Evolutionary conservation across 768 basidiomycete species (phyloP).

Genomic region (Mycena sanguinolenta): DNA sequence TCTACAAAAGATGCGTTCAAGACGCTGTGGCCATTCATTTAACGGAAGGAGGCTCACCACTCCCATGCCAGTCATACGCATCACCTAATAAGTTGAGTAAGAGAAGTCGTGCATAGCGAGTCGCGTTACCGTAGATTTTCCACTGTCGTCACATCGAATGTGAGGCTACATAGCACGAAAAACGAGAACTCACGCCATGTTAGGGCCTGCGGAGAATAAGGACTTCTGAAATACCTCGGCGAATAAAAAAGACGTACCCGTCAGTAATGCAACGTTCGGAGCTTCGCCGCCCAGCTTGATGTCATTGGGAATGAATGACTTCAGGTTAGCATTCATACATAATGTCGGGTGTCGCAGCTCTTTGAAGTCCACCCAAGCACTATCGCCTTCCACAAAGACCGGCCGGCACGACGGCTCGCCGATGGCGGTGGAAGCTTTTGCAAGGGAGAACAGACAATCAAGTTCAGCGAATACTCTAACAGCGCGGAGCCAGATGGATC

Average conservation of each 20-base stretch:
- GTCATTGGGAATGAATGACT: slow-evolving; percentile 94
- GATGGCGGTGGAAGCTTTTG: slow-evolving; percentile 89
- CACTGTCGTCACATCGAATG: slow-evolving; percentile 53
- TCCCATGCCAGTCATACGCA: slow-evolving; percentile 97
- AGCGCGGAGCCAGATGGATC: slow-evolving; percentile 84
- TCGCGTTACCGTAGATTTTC: slow-evolving; percentile 77
- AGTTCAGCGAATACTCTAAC: slow-evolving; percentile 91
- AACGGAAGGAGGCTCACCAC: slow-evolving; percentile 66
- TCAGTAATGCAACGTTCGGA: slow-evolving; percentile 86
- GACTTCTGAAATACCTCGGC: background rate
- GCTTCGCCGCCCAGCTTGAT: slow-evolving; percentile 85
- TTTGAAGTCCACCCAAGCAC: slow-evolving; percentile 88
- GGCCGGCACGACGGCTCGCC: slow-evolving; percentile 97
- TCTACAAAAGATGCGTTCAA: slow-evolving; percentile 54
- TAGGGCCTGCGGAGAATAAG: slow-evolving; percentile 69
- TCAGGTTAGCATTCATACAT: slow-evolving; percentile 69
- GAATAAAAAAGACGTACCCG: slow-evolving; percentile 66
- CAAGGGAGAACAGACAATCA: slow-evolving; percentile 94
- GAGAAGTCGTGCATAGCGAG: background rate
- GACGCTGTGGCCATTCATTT: background rate
- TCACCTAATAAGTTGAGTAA: slow-evolving; percentile 60
- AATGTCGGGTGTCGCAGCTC: slow-evolving; percentile 92
- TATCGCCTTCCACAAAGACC: slow-evolving; percentile 83
- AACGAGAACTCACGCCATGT: slow-evolving; percentile 79
- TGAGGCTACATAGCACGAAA: background rate